A percentile compares a stretch with the other conserved stretches of the same genome.
These are phyloP conservation scores for Solioccasus polychromus DNA, from an alignment of 768 basidiomycete genomes.

Conservation along the genomic window DNA sequence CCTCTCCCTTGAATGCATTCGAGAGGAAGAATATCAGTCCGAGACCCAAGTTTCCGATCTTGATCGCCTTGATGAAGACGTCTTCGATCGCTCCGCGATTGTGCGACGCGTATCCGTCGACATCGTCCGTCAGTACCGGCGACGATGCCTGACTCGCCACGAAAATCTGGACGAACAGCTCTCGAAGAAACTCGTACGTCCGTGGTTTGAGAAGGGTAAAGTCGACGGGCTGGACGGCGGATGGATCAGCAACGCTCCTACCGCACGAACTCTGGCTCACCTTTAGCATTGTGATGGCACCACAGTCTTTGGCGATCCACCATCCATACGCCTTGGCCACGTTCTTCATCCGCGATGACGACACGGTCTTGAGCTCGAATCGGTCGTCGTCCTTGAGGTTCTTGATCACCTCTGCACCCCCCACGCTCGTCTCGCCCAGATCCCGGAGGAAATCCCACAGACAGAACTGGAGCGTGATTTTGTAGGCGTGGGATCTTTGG, in stretches of 20 bases:
- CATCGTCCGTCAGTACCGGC: conserved; percentile 50
- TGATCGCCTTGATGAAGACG: conserved; percentile 72
- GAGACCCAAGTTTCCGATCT: conserved; percentile 62
- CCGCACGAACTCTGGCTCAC: conserved; percentile 36
- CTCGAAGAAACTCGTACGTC: conserved; percentile 63
- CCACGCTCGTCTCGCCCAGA: conserved; percentile 79
- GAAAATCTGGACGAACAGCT: conserved; percentile 68
- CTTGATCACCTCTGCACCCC: conserved; percentile 76
- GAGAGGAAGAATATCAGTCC: conserved; percentile 74
- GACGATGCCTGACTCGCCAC: conserved; percentile 71
- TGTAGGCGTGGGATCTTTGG: conserved; percentile 74
- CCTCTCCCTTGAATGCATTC: conserved; percentile 38
- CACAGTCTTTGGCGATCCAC: conserved; percentile 86
- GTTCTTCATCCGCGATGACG: conserved; percentile 59
- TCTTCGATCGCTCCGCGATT: conserved; percentile 68
- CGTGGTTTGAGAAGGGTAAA: conserved; percentile 71
- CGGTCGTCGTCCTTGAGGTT: conserved; percentile 43
- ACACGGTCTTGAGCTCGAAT: conserved; percentile 50
- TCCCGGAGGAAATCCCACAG: conserved; percentile 97
- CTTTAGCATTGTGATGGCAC: conserved; percentile 78
- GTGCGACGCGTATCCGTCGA: conserved; percentile 38
- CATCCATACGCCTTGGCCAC: conserved; percentile 86
- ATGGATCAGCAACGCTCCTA: not conserved
- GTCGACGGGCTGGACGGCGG: conserved; percentile 70
- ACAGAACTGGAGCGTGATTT: conserved; percentile 90